These are phyloP conservation scores for Eutypella sp. DNA, from an alignment of 2,329 filamentous ascomycete species.

Conservation along the genomic window DNA sequence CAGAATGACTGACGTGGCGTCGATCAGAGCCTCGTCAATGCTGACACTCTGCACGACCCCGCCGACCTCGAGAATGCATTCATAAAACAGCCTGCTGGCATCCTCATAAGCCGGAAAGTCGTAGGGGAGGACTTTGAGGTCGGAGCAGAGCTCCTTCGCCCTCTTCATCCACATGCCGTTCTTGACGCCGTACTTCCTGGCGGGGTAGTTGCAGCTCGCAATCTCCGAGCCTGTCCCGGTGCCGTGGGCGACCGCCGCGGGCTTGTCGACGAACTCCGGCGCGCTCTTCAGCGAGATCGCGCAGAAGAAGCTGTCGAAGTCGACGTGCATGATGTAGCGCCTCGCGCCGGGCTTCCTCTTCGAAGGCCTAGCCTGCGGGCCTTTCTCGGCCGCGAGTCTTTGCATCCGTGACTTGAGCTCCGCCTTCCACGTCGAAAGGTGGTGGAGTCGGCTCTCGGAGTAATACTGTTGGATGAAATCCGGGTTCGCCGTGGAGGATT, in stretches of 20 bases:
- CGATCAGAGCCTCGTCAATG: constrained; percentile 89
- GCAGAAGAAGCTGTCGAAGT: constrained; percentile 98
- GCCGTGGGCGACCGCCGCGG: constrained; percentile 84
- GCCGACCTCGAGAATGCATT: constrained; percentile 71
- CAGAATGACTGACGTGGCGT: constrained; percentile 69
- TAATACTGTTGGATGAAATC: constrained; percentile 94
- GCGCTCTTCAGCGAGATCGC: constrained; percentile 78
- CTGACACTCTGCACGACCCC: constrained; percentile 93
- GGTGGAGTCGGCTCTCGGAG: constrained; percentile 88
- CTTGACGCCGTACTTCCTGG: constrained; percentile 78
- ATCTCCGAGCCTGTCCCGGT: constrained; percentile 85
- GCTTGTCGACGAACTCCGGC: constrained; percentile 72
- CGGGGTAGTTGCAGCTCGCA: constrained; percentile 94
- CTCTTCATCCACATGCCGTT: constrained; percentile 99
- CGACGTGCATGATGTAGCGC: constrained; percentile 87
- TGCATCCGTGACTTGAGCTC: constrained; percentile 88
- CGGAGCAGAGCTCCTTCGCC: constrained; percentile 75
- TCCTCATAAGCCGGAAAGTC: constrained; percentile 94
- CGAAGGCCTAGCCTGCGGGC: constrained; percentile 35
- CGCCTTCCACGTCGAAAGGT: constrained; percentile 94
- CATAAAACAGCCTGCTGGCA: constrained; percentile 83
- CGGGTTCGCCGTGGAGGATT: constrained; percentile 87
- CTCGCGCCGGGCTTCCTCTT: constrained; percentile 58
- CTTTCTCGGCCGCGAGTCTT: constrained; percentile 67
- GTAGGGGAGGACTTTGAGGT: constrained; percentile 86